Conservation (phyloP, 306 rosid genomes). For the Medicago ruthenica region DNA sequence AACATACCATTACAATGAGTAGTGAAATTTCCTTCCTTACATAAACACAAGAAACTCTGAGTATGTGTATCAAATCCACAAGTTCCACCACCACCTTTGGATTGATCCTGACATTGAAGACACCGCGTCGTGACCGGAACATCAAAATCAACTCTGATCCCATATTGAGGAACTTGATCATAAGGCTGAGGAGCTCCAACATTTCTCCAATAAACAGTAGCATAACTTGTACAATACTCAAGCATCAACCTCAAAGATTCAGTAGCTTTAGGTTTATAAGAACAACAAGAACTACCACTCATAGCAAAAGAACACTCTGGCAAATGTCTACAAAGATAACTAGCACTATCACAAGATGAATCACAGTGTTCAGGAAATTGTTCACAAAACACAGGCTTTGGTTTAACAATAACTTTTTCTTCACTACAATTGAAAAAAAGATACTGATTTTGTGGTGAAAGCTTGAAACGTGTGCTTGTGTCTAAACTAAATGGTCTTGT, state of each 20-base stretch:
- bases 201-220: slow-evolving; percentile 85
- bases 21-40: slow-evolving; percentile 69
- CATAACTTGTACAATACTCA: slow-evolving; percentile 71
- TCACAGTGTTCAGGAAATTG: slow-evolving; percentile 77
- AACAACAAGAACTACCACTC: slow-evolving; percentile 69
- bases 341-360: slow-evolving; percentile 85
- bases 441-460: slow-evolving; percentile 77
- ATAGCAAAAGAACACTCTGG: slow-evolving; percentile 64
- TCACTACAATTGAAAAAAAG: slow-evolving; percentile 91
- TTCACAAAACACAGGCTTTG: slow-evolving; percentile 79
- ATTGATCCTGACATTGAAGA: slow-evolving; percentile 79
- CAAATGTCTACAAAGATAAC: slow-evolving; percentile 82
- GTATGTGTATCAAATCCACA: slow-evolving; percentile 74
- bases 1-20: slow-evolving; percentile 72
- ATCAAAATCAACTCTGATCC: slow-evolving; percentile 79
- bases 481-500: slow-evolving; percentile 83
- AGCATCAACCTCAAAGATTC: slow-evolving; percentile 82
- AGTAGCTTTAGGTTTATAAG: slow-evolving; percentile 75
- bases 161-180: slow-evolving; percentile 84
- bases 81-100: slow-evolving; percentile 78
- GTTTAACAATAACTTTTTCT: slow-evolving; percentile 66
- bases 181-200: slow-evolving; percentile 71
- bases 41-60: slow-evolving; percentile 69
- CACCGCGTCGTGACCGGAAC: slow-evolving; percentile 70
- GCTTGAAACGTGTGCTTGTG: slow-evolving; percentile 72